Percentiles rank a stretch among this genome's conserved stretches.
These are phyloP conservation scores for Trichoderma lentiforme DNA, from an alignment of 2,329 filamentous ascomycete genomes.

Conservation along the genomic window DNA sequence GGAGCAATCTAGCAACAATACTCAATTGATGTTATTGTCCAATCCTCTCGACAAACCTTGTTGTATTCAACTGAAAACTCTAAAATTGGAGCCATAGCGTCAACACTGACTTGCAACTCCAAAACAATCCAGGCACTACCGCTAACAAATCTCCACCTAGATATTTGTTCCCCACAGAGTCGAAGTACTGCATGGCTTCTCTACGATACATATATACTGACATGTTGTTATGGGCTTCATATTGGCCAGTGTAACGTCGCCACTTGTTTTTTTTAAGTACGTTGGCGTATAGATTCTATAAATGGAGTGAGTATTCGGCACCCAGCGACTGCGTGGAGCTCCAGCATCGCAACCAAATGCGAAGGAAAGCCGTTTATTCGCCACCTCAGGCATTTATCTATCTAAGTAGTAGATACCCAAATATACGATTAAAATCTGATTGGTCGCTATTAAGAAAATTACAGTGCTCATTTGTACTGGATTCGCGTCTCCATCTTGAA, in stretches of 20 bases:
- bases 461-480: not conserved
- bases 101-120: not conserved
- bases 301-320: too few relatives aligned
- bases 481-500: conserved; percentile 60
- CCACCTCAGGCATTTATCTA: too few relatives aligned
- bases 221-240: not conserved
- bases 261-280: too few relatives aligned
- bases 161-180: not conserved
- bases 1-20: not conserved
- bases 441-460: too few relatives aligned
- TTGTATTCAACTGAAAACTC: not conserved
- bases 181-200: not conserved
- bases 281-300: too few relatives aligned
- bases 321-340: too few relatives aligned
- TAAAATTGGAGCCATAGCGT: not conserved
- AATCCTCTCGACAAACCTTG: not conserved
- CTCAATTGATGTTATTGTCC: not conserved
- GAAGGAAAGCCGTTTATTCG: too few relatives aligned
- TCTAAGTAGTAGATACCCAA: too few relatives aligned
- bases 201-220: not conserved
- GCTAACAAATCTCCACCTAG: not conserved
- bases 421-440: not conserved
- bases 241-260: too few relatives aligned
- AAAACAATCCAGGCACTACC: not conserved
- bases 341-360: too few relatives aligned